Evolutionary conservation across 768 basidiomycete species (phyloP).

Genomic region (Asterophora lycoperdoides): DNA sequence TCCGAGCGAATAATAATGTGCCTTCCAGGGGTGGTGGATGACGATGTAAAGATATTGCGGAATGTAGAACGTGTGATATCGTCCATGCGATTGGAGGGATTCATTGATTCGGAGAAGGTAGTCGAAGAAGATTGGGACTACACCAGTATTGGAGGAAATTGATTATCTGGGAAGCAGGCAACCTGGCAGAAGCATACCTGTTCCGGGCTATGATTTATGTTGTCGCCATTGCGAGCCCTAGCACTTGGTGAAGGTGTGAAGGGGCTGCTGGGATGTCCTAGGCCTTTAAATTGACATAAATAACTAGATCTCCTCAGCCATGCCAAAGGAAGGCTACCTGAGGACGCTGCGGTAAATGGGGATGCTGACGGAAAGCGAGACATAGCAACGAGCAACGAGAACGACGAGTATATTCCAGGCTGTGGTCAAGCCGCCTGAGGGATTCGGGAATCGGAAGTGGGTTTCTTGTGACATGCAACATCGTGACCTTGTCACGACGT

Average conservation of each 20-base stretch:
- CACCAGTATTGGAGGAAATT: not conserved
- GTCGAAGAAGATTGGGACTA: conserved; percentile 21
- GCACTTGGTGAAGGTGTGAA: conserved; percentile 14
- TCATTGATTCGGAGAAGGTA: conserved; percentile 26
- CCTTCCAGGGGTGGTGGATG: conserved; percentile 23
- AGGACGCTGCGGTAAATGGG: conserved; percentile 12
- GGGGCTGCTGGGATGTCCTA: conserved; percentile 15
- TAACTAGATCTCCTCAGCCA: too few species aligned
- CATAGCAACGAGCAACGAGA: too few species aligned
- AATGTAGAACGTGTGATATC: conserved; percentile 29
- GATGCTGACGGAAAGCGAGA: conserved; percentile 8
- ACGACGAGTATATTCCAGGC: too few species aligned
- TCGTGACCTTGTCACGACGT: conserved; percentile 38
- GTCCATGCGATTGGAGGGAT: conserved; percentile 17
- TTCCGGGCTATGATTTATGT: not conserved
- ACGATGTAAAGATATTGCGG: conserved; percentile 26
- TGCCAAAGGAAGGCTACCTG: conserved; percentile 6
- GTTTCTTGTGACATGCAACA: conserved; percentile 17
- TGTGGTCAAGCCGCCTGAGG: too few species aligned
- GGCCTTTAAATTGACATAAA: not conserved
- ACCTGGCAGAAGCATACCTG: conserved; percentile 3
- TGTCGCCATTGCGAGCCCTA: conserved; percentile 4
- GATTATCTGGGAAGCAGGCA: not conserved
- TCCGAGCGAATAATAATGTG: conserved; percentile 56
- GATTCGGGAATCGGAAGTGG: not conserved